These are phyloP conservation scores for Colletotrichum sansevieriae DNA, from an alignment of 2,329 filamentous ascomycete genomes.

Conservation along the genomic window DNA sequence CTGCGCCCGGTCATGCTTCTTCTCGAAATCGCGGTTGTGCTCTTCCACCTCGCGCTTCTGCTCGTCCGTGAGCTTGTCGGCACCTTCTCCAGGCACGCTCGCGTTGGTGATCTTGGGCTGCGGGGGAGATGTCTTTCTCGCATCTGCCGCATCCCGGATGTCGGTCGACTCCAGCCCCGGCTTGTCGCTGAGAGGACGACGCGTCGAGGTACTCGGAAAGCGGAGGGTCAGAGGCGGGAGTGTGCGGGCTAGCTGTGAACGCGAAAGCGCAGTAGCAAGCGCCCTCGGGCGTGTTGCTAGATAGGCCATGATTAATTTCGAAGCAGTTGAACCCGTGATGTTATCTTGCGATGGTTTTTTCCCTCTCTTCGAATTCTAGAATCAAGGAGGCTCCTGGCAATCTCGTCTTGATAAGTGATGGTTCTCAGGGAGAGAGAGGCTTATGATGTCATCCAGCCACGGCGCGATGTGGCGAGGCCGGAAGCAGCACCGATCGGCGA, in stretches of 20 bases:
- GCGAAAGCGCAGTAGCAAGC: neutral
- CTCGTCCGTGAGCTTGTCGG: constrained; percentile 58
- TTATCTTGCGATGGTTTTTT: neutral
- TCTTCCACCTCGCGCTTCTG: constrained; percentile 68
- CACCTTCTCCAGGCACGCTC: constrained; percentile 53
- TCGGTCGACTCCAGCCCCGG: constrained; percentile 32
- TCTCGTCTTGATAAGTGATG: constrained; percentile 4
- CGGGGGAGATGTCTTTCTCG: constrained; percentile 50
- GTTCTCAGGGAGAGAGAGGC: neutral
- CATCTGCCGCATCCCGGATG: constrained; percentile 26
- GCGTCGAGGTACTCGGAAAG: neutral
- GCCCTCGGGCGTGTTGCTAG: constrained; percentile 1
- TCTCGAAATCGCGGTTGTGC: constrained; percentile 70
- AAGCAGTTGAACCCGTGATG: neutral
- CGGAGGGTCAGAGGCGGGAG: neutral
- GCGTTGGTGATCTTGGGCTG: constrained; percentile 67
- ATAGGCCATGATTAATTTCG: neutral
- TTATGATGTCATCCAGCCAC: constrained; percentile 36
- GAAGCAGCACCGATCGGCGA: constrained; percentile 31
- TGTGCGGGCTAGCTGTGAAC: neutral
- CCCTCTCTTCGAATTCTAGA: too few species aligned
- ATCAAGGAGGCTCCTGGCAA: neutral
- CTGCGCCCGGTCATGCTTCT: constrained; percentile 62
- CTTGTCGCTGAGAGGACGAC: constrained; percentile 28
- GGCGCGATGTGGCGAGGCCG: neutral